Evolutionary conservation across 1,284 basidiomycete species (phyloP).

Genomic region (Pseudozyma tsukubaensis): DNA sequence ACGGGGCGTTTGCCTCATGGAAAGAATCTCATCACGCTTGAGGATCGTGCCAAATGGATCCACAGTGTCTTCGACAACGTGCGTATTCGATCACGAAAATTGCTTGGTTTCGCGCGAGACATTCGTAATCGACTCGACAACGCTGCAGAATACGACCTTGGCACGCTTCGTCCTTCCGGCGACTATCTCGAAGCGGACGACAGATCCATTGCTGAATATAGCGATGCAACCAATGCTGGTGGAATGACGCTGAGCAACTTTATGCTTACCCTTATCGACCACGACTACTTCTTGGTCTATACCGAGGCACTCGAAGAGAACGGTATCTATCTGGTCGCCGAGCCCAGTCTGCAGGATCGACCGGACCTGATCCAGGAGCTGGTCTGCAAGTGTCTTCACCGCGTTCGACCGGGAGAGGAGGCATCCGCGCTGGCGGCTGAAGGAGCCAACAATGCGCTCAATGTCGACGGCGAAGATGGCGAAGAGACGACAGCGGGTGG

Average conservation of each 20-base stretch:
- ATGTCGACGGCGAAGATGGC: slow-evolving; percentile 40
- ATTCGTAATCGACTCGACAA: slow-evolving; percentile 85
- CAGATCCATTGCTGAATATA: slow-evolving; percentile 22
- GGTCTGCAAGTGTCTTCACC: slow-evolving; percentile 79
- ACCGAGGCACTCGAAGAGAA: slow-evolving; percentile 88
- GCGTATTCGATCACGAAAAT: slow-evolving; percentile 88
- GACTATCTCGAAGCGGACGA: slow-evolving; percentile 45
- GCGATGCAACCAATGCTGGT: slow-evolving; percentile 12
- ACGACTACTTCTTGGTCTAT: slow-evolving; percentile 94
- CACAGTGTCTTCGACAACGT: slow-evolving; percentile 93
- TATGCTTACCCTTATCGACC: slow-evolving; percentile 82
- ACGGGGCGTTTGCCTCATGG: slow-evolving; percentile 48
- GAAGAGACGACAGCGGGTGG: slow-evolving; percentile 26
- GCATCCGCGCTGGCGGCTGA: slow-evolving; percentile 44
- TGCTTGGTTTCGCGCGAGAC: slow-evolving; percentile 80
- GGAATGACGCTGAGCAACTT: slow-evolving; percentile 78
- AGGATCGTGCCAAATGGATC: slow-evolving; percentile 89
- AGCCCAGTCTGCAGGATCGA: slow-evolving; percentile 83
- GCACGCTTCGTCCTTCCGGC: slow-evolving; percentile 70
- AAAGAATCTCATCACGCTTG: slow-evolving; percentile 76
- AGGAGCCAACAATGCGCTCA: slow-evolving; percentile 33
- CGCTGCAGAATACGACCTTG: slow-evolving; percentile 91
- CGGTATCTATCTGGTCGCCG: slow-evolving; percentile 92
- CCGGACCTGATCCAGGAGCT: slow-evolving; percentile 84
- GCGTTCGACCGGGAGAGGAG: slow-evolving; percentile 55